A percentile compares a stretch with the other conserved stretches of the same genome.
These are phyloP conservation scores for Cladosporium sp. DNA, from an alignment of 2,329 filamentous ascomycete species.

Conservation along the genomic window DNA sequence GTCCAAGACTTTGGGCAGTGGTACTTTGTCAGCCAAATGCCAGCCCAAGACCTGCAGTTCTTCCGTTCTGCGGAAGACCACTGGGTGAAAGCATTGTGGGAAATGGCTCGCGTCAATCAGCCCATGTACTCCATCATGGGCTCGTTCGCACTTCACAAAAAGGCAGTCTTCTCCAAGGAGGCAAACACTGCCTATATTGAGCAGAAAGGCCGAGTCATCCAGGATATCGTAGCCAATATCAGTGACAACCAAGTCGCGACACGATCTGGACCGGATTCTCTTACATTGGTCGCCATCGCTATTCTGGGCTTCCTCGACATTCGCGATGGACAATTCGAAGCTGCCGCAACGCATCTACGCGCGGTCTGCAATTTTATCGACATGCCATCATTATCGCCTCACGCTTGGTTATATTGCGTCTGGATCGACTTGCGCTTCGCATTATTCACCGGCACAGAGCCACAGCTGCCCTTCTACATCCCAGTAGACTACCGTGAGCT, in stretches of 20 bases:
- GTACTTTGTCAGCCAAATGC: slow-evolving; percentile 7
- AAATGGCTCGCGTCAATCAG: background rate
- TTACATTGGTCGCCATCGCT: slow-evolving; percentile 1
- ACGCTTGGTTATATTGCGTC: slow-evolving; percentile 4
- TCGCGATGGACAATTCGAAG: slow-evolving; percentile 2
- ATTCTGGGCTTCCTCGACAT: slow-evolving; percentile 8
- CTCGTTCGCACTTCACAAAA: slow-evolving; percentile 6
- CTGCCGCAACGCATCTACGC: slow-evolving; percentile 2
- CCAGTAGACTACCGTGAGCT: background rate
- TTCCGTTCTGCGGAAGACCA: slow-evolving; percentile 5
- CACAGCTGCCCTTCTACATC: slow-evolving; percentile 3
- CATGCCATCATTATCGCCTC: background rate
- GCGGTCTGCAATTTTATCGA: slow-evolving; percentile 9
- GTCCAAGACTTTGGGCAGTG: slow-evolving; percentile 9
- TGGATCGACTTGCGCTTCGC: slow-evolving; percentile 5
- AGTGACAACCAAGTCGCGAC: background rate
- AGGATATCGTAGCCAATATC: slow-evolving; percentile 2
- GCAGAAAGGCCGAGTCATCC: slow-evolving; percentile 5
- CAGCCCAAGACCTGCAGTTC: slow-evolving; percentile 4
- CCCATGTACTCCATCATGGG: slow-evolving; percentile 1
- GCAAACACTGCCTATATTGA: background rate
- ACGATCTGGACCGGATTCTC: background rate
- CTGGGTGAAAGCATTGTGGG: slow-evolving; percentile 8
- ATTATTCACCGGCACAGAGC: background rate
- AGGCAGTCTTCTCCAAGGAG: background rate